These are phyloP conservation scores for Sherardia arvensis DNA, from an alignment of 257 asterid genomes.

Conservation along the genomic window DNA sequence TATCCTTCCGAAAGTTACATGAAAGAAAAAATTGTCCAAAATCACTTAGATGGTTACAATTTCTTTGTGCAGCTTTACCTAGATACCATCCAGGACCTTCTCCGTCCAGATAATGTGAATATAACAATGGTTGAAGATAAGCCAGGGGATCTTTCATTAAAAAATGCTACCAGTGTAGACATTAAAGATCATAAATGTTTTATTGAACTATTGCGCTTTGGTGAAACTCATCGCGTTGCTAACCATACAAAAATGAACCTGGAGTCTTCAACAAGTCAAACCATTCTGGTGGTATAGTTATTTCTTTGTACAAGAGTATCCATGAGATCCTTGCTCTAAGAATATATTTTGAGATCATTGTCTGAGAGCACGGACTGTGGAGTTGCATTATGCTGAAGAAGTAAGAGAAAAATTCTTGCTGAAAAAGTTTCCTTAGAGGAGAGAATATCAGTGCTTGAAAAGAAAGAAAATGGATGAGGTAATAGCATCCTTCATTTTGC, in stretches of 20 bases:
- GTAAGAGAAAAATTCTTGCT: conserved; percentile 52
- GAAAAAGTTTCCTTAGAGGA: conserved; percentile 69
- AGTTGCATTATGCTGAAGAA: conserved; percentile 68
- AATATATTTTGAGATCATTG: neutral
- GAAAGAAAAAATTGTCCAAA: neutral
- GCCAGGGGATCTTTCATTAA: conserved; percentile 79
- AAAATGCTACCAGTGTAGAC: conserved; percentile 64
- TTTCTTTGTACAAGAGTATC: neutral
- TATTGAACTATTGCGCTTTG: conserved; percentile 53
- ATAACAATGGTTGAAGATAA: conserved; percentile 71
- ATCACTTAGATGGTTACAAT: neutral
- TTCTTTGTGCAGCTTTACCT: conserved; percentile 60
- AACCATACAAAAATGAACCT: conserved; percentile 80
- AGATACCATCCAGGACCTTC: conserved; percentile 87
- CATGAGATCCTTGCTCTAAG: conserved; percentile 1
- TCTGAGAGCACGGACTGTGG: conserved; percentile 55
- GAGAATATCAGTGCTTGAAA: conserved; percentile 54
- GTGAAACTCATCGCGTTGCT: conserved; percentile 82
- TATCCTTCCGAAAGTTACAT: neutral
- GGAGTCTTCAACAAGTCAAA: conserved; percentile 92
- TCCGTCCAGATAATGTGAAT: conserved; percentile 61
- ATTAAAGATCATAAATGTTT: conserved; percentile 65
- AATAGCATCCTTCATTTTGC: conserved; percentile 7
- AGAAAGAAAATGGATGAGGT: conserved; percentile 60
- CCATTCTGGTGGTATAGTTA: conserved; percentile 60